Conservation (phyloP, 2,329 filamentous ascomycete species). For the Teratosphaeria viscida region DNA sequence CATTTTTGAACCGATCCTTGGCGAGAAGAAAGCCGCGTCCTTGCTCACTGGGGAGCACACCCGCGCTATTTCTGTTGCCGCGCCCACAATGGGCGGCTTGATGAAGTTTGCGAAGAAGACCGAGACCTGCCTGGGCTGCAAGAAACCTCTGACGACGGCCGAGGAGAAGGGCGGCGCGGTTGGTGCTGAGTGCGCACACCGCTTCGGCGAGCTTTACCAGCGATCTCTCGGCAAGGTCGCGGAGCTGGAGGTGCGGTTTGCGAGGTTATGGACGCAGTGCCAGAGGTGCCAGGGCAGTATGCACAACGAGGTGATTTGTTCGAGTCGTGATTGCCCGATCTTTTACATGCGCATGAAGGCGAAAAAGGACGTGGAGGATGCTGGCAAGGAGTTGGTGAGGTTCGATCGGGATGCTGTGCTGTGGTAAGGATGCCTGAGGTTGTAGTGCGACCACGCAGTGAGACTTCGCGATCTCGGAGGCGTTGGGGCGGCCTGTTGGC, state of each 20-base stretch:
- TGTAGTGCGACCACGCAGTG: neutral
- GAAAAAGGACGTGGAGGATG: constrained; percentile 96
- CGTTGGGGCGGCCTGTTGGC: neutral
- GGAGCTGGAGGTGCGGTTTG: constrained; percentile 87
- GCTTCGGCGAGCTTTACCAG: constrained; percentile 86
- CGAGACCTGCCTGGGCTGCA: constrained; percentile 96
- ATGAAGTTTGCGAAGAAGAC: constrained; percentile 99
- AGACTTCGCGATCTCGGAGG: neutral
- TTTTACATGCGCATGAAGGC: constrained; percentile 99
- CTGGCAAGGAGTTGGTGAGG: constrained; percentile 74
- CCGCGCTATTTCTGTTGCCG: constrained; percentile 84
- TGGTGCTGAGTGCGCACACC: constrained; percentile 72
- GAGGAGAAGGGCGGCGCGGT: constrained; percentile 77
- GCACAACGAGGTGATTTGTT: constrained; percentile 97
- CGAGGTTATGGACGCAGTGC: constrained; percentile 93
- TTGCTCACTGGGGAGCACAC: constrained; percentile 90
- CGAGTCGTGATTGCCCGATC: constrained; percentile 90
- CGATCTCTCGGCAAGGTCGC: constrained; percentile 80
- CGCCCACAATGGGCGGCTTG: constrained; percentile 78
- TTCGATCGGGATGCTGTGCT: constrained; percentile 81
- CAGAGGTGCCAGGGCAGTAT: constrained; percentile 95
- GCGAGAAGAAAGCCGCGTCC: constrained; percentile 79
- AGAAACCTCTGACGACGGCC: constrained; percentile 78
- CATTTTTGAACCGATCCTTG: constrained; percentile 96
- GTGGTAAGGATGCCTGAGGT: constrained; percentile 35